Percentiles rank a stretch among this genome's conserved stretches.
These are phyloP conservation scores for Lanzia echinophila DNA, from an alignment of 2,329 filamentous ascomycete genomes.

Conservation along the genomic window DNA sequence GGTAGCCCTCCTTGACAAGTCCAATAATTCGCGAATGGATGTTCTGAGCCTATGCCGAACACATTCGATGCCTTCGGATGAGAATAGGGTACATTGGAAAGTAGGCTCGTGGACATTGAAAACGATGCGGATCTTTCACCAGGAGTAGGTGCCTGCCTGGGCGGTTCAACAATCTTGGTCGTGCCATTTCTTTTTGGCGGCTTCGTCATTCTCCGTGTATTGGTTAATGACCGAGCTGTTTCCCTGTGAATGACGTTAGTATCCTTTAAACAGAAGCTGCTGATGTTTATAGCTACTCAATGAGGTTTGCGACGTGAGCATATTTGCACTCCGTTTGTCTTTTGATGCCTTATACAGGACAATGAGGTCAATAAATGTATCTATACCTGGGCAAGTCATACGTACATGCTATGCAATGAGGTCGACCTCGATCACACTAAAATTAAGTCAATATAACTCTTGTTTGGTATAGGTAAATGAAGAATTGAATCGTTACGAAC, in stretches of 20 bases:
- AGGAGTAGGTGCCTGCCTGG: conserved; percentile 19
- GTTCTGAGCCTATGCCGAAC: conserved; percentile 73
- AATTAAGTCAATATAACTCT: neutral
- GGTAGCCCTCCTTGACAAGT: conserved; percentile 68
- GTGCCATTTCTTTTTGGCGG: conserved; percentile 46
- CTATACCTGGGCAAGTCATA: conserved; percentile 10
- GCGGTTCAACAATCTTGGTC: conserved; percentile 17
- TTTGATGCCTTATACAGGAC: conserved; percentile 54
- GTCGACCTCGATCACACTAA: conserved; percentile 68
- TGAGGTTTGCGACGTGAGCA: conserved; percentile 67
- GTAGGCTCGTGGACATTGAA: conserved; percentile 46
- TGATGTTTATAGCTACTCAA: conserved; percentile 52
- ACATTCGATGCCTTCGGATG: conserved; percentile 66
- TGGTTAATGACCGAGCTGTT: conserved; percentile 47
- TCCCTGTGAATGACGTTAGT: conserved; percentile 38
- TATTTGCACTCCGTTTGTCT: conserved; percentile 70
- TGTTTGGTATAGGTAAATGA: neutral
- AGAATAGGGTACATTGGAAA: conserved; percentile 69
- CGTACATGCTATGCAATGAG: conserved; percentile 60
- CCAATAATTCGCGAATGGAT: conserved; percentile 81
- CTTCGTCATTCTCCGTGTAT: conserved; percentile 50
- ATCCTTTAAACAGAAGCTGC: neutral
- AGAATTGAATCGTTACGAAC: neutral
- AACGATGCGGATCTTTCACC: conserved; percentile 22
- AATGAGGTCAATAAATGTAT: conserved; percentile 16